Percentiles rank a stretch among this genome's conserved stretches.
Conservation (phyloP, 2,329 filamentous ascomycete species). For the Penicillium psychrosexuale region DNA sequence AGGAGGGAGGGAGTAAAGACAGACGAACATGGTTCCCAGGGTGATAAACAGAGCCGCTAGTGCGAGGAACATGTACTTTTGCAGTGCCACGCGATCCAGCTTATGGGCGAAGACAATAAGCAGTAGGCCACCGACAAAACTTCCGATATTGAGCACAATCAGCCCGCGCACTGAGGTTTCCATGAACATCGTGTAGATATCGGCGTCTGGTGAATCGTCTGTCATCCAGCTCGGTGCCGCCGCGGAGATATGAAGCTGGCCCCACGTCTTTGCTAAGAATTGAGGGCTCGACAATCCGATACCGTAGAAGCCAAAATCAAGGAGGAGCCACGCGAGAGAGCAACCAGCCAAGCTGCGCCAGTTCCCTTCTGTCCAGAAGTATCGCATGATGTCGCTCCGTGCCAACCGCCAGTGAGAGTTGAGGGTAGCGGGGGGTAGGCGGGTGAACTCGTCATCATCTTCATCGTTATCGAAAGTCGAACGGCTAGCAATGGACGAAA, state of each 20-base stretch:
- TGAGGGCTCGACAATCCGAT: slow-evolving; percentile 49
- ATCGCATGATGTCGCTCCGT: slow-evolving; percentile 38
- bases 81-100: slow-evolving; percentile 43
- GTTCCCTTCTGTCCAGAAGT: slow-evolving; percentile 45
- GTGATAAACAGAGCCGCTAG: slow-evolving; percentile 45
- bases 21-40: slow-evolving; percentile 44
- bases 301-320: slow-evolving; percentile 59
- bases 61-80: slow-evolving; percentile 46
- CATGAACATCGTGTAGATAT: slow-evolving; percentile 42
- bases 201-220: slow-evolving; percentile 38
- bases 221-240: slow-evolving; percentile 38
- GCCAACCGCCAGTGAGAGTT: slow-evolving; percentile 44
- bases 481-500: slow-evolving; percentile 26
- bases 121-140: slow-evolving; percentile 42
- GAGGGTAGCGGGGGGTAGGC: slow-evolving; percentile 36
- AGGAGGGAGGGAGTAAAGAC: slow-evolving; percentile 35
- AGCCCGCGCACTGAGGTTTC: slow-evolving; percentile 40
- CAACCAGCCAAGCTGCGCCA: slow-evolving; percentile 47
- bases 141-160: slow-evolving; percentile 43
- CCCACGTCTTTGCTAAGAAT: slow-evolving; percentile 44
- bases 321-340: slow-evolving; percentile 52
- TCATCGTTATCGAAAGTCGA: slow-evolving; percentile 24
- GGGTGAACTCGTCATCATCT: slow-evolving; percentile 21
- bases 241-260: slow-evolving; percentile 28
- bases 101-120: slow-evolving; percentile 41